Percentiles rank a stretch among this genome's conserved stretches.
phyloP scores from a whole-genome alignment of 257 asterid genomes.

The Thymus mandschuricus region DNA sequence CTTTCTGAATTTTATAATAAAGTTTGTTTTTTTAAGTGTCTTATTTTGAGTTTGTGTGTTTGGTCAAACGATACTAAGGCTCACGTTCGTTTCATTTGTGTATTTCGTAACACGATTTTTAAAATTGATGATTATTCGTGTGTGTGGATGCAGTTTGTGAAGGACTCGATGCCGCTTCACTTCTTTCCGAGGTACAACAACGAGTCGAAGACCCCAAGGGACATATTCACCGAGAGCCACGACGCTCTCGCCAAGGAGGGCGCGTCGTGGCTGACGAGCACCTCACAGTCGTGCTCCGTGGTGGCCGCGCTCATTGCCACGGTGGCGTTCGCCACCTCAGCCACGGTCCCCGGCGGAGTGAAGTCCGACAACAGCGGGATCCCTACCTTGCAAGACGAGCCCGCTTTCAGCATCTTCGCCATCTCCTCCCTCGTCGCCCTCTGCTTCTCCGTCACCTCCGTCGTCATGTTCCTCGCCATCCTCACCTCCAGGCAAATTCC shows the following conservation, averaged over 20 bases:
- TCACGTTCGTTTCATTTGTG: too few relatives aligned
- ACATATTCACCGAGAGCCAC: constrained; percentile 44
- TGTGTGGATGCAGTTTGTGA: constrained; percentile 43
- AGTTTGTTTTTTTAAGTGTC: too few relatives aligned
- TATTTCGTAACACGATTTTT: too few relatives aligned
- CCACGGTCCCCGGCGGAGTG: constrained; percentile 59
- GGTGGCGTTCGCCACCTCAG: constrained; percentile 61
- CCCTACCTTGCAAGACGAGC: constrained; percentile 36
- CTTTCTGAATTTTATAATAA: too few relatives aligned
- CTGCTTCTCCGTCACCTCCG: constrained; percentile 55
- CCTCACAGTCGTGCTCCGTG: constrained; percentile 61
- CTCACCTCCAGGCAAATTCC: constrained; percentile 48
- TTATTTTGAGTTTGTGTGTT: too few relatives aligned
- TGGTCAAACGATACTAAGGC: too few relatives aligned
- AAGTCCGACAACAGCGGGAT: constrained; percentile 24
- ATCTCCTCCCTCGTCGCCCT: constrained; percentile 52
- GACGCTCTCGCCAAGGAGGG: constrained; percentile 37
- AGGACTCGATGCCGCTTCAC: constrained; percentile 40
- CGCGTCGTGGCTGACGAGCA: constrained; percentile 46
- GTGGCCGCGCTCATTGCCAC: constrained; percentile 71
- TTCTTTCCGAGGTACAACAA: constrained; percentile 40
- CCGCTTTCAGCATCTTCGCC: constrained; percentile 49
- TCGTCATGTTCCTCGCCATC: constrained; percentile 57
- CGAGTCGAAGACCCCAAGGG: constrained; percentile 37
- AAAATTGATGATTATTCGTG: too few relatives aligned